Conservation (phyloP, 352 stramenopile species). For the Elongisporangium prolatum region DNA sequence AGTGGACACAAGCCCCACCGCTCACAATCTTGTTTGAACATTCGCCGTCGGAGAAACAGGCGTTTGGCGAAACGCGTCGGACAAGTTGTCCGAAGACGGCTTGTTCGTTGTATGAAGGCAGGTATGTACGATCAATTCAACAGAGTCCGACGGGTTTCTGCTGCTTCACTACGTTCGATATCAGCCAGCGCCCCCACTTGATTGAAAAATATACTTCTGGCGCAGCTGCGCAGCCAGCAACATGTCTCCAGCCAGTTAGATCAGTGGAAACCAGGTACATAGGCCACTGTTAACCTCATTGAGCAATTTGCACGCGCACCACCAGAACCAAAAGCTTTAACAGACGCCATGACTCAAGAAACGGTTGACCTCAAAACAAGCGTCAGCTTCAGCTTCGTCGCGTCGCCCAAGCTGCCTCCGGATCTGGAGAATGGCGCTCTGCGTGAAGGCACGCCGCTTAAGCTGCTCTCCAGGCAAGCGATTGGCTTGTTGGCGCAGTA, state of each 20-base stretch:
- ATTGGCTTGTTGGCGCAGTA: conserved; percentile 47
- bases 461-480: conserved; percentile 24
- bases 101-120: neutral
- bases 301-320: neutral
- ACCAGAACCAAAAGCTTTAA: conserved; percentile 5
- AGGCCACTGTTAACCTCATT: neutral
- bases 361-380: conserved; percentile 8
- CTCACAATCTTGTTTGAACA: neutral
- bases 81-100: neutral
- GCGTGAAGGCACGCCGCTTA: conserved; percentile 19
- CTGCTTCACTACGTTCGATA: neutral
- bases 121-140: neutral
- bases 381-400: conserved; percentile 6
- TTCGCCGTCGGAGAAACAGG: neutral
- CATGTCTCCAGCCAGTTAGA: neutral
- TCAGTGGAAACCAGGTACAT: neutral
- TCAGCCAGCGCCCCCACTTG: neutral
- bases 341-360: neutral
- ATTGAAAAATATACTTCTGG: neutral
- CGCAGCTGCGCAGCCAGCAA: neutral
- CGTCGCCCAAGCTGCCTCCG: neutral
- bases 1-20: neutral
- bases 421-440: conserved; percentile 26
- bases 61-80: neutral
- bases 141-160: neutral